Conservation (phyloP, 1,284 basidiomycete genomes). For the Malassezia brasiliensis region DNA sequence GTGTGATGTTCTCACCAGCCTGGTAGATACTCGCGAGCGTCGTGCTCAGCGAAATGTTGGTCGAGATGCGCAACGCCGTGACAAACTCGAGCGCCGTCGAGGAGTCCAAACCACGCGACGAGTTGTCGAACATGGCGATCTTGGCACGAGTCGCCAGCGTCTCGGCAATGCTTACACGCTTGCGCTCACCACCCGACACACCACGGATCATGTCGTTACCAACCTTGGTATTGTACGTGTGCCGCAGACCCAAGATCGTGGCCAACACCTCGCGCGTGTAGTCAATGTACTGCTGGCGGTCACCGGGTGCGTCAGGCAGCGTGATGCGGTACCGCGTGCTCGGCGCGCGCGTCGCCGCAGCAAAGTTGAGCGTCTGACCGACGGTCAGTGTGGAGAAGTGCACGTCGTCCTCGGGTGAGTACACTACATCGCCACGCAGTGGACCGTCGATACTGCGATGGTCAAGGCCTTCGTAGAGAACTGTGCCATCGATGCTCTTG, state of each 20-base stretch:
- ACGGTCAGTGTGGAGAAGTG: constrained; percentile 33
- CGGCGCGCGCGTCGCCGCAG: constrained; percentile 19
- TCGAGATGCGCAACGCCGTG: constrained; percentile 48
- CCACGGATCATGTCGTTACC: constrained; percentile 49
- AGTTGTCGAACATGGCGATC: constrained; percentile 48
- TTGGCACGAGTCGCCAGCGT: constrained; percentile 49
- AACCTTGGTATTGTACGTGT: constrained; percentile 31
- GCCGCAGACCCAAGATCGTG: constrained; percentile 42
- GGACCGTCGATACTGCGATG: constrained; percentile 54
- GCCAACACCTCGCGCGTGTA: constrained; percentile 25
- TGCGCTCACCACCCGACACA: constrained; percentile 42
- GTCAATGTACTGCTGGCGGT: constrained; percentile 30
- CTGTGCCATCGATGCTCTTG: constrained; percentile 36
- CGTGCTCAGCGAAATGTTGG: constrained; percentile 37
- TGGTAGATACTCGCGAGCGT: constrained; percentile 53
- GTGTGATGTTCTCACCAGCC: constrained; percentile 56
- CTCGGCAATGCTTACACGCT: constrained; percentile 34
- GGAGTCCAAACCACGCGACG: constrained; percentile 45
- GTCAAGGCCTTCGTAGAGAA: constrained; percentile 49
- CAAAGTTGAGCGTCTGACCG: constrained; percentile 30
- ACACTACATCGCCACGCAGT: constrained; percentile 29
- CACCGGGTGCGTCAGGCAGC: constrained; percentile 26
- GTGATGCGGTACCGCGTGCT: constrained; percentile 17
- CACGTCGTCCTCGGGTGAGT: constrained; percentile 30
- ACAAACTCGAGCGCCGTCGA: constrained; percentile 33